Percentiles rank a stretch among this genome's conserved stretches.
These are phyloP conservation scores for Durotheca rogersii DNA, from an alignment of 495 filamentous ascomycete species.

Conservation along the genomic window DNA sequence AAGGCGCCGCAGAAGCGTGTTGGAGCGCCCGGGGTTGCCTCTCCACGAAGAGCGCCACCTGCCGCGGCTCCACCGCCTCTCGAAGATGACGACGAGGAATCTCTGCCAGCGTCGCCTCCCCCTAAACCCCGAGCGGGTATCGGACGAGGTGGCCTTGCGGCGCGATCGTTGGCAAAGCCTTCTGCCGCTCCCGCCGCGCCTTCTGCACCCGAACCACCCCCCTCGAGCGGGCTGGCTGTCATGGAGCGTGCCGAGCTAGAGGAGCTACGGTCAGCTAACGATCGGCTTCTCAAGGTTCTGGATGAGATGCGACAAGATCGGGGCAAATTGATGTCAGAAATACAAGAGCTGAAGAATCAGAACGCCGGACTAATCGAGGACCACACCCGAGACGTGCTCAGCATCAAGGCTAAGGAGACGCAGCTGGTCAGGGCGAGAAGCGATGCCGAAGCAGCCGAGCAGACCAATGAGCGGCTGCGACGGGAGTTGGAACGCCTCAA, in stretches of 20 bases:
- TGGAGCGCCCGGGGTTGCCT: slow-evolving; percentile 56
- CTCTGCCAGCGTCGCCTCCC: slow-evolving; percentile 55
- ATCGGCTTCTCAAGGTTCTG: slow-evolving; percentile 65
- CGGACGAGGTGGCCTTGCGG: slow-evolving; percentile 77
- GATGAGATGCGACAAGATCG: slow-evolving; percentile 78
- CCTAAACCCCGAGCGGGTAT: slow-evolving; percentile 68
- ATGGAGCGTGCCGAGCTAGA: slow-evolving; percentile 87
- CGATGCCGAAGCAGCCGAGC: slow-evolving; percentile 86
- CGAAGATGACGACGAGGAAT: slow-evolving; percentile 59
- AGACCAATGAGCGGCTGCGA: slow-evolving; percentile 74
- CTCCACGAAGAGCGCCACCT: slow-evolving; percentile 65
- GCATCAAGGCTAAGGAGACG: slow-evolving; percentile 97
- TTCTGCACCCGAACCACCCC: slow-evolving; percentile 49
- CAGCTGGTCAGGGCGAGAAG: slow-evolving; percentile 88
- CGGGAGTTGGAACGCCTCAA: slow-evolving; percentile 92
- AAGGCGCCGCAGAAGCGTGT: slow-evolving; percentile 69
- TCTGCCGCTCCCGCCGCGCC: slow-evolving; percentile 39
- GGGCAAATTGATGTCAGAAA: slow-evolving; percentile 69
- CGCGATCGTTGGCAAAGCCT: slow-evolving; percentile 83
- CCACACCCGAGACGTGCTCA: slow-evolving; percentile 90
- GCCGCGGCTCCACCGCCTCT: slow-evolving; percentile 50
- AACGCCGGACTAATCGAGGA: slow-evolving; percentile 97
- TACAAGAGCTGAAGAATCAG: slow-evolving; percentile 88
- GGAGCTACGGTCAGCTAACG: slow-evolving; percentile 79
- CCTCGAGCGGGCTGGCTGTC: slow-evolving; percentile 61